Base-by-base conservation (phyloP, 2,329 filamentous ascomycete species). In the Verticillium albo-atrum region DNA sequence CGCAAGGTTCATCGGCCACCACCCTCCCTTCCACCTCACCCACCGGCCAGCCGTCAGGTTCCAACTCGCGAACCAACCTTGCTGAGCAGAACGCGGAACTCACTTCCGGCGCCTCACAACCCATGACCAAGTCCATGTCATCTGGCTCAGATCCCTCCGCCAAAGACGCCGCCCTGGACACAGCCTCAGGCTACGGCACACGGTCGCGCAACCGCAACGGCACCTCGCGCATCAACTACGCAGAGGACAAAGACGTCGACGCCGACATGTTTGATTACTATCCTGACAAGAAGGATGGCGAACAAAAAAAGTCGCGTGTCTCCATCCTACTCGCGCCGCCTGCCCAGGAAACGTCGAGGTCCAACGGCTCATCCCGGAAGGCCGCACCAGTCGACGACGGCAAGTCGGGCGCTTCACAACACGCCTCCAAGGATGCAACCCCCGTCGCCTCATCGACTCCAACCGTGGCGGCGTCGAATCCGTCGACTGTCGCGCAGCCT, bases 221-320 rank as follows among this genome's bases (percentile, higher is more conserved):
- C 68, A 86, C 84, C 66, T 83, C 89, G 67, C 90, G 95, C 66
- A 88, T 89, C 65, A 99, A 99, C 76, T 99, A 99, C 75, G 94
- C 95, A 56, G 95, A 99, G 77, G 91, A 94, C 75, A 90, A 85
- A 76, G 94, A 97, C 74, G 82, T 93, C 66, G 94, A 98, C 69
- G 87, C 91, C 75, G 95, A 98, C 61, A 76, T 82, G 72, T 91
- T 92, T 72, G 94, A 97, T 69, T 84, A 82, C 72, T 77, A 82
- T 70, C 72, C 78, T 57, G 76, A 83, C 66, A 79, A 81, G 69
- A 82, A 84, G 66, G 81, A 85, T 17, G 77, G 78, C 58, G 82
- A 85, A 62, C 68, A 77, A 57, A 86, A 86, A 71, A 89, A 88
- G 70, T 72, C 78, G 37, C 78, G 78, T 62, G 82, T 80, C 62